Percentiles rank a stretch among this genome's conserved stretches.
phyloP scores from a whole-genome alignment of 2,329 filamentous ascomycete genomes.

The Aaosphaeria arxii region DNA sequence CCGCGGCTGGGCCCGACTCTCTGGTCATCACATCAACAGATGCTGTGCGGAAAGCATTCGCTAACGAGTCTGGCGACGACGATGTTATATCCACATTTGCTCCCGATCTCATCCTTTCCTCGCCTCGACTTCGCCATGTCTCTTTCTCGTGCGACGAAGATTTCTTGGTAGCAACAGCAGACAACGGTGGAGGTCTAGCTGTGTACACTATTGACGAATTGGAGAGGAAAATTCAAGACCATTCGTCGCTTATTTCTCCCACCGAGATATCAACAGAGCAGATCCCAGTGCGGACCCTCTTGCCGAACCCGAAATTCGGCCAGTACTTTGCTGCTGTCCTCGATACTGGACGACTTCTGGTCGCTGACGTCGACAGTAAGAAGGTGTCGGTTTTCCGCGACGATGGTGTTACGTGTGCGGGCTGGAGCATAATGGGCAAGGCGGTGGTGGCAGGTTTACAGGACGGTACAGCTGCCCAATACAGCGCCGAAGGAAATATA shows the following conservation, averaged over 20 bases:
- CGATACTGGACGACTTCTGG: slow-evolving; percentile 72
- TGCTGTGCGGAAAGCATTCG: slow-evolving; percentile 72
- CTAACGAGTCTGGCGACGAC: slow-evolving; percentile 49
- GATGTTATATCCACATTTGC: slow-evolving; percentile 69
- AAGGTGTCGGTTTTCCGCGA: slow-evolving; percentile 55
- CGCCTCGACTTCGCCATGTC: slow-evolving; percentile 81
- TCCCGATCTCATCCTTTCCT: slow-evolving; percentile 69
- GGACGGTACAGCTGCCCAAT: slow-evolving; percentile 76
- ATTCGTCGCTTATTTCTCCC: slow-evolving; percentile 30
- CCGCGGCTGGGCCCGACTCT: slow-evolving; percentile 79
- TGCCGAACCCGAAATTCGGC: slow-evolving; percentile 72
- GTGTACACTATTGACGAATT: slow-evolving; percentile 76
- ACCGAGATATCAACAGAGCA: slow-evolving; percentile 74
- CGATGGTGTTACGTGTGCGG: slow-evolving; percentile 73
- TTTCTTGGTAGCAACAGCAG: slow-evolving; percentile 77
- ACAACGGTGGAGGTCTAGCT: slow-evolving; percentile 75
- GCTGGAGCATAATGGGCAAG: slow-evolving; percentile 92
- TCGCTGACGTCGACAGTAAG: slow-evolving; percentile 74
- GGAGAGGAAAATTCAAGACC: slow-evolving; percentile 47
- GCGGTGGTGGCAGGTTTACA: slow-evolving; percentile 83
- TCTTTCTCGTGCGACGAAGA: slow-evolving; percentile 88
- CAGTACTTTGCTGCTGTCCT: slow-evolving; percentile 80
- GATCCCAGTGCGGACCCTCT: slow-evolving; percentile 67
- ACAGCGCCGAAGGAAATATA: slow-evolving; percentile 74
- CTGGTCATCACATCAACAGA: slow-evolving; percentile 76